Evolutionary conservation across 2,329 filamentous ascomycete species (phyloP), one percentile per base, ranked within the genome.

Genomic region (Pseudogymnoascus pannorum): DNA sequence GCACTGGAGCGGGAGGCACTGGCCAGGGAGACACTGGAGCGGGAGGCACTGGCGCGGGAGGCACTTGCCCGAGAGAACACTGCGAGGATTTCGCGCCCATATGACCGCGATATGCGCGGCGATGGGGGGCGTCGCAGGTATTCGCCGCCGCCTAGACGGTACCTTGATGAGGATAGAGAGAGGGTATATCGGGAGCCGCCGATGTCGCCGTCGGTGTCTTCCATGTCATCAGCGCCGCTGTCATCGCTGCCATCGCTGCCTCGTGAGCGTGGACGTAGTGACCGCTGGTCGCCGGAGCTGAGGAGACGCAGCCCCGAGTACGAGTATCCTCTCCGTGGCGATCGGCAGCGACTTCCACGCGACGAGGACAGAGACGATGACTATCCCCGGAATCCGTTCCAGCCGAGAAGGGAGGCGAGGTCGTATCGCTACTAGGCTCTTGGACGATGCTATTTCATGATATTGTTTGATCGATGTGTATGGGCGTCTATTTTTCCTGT

Each of bases 391-490:
- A 44, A 44, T 29, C 44, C 44, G 8, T 51, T 51, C 44, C 24
- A 11, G 14, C 44, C 44, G n/a, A 16, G 9, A 14, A 48, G 42
- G 14, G 42, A 26, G 12, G 6, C 42, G 8, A 12, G 24, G 24
- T 2, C 24, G 11, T 42, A 42, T 42, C 18, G 38, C 2, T 51
- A 51, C 24, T 51, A 51, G 24, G 44, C 29, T 5, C n/a, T 12
- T n/a, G 26, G 29, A 29, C 20, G 24, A 51, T 12, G 11, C n/a
- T 51, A 11, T 51, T 16, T 12, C 2, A 14, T 29, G 24, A 51
- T 51, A n/a, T 51, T 29, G 24, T 51, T 51, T 51, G 44, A 12
- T 51, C 44, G 44, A 51, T 29, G 8, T 51, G 44, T 51, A 51
- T 29, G 24, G n/a, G n/a, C 16, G 44, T 20, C 8, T 51, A 9